Conservation (phyloP, 305 asterid genomes). For the Euphrasia arctica region DNA sequence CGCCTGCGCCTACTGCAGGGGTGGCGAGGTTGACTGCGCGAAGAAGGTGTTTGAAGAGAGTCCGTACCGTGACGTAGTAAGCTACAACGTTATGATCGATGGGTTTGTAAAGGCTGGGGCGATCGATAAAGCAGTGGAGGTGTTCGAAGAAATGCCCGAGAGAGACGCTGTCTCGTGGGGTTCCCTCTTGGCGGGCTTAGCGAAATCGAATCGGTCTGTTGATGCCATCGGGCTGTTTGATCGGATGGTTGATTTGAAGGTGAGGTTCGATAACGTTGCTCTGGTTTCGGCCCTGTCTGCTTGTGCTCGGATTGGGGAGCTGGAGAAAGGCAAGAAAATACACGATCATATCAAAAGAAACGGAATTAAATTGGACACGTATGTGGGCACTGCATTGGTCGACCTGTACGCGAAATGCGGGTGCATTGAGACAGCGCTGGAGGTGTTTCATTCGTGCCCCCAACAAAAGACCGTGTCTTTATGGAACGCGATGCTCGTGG, state of each 20-base stretch:
- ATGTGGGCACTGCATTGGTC: slow-evolving; percentile 68
- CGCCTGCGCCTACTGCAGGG: slow-evolving; percentile 32
- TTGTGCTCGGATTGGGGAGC: slow-evolving; percentile 68
- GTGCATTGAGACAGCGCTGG: slow-evolving; percentile 52
- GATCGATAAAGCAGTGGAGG: slow-evolving; percentile 38
- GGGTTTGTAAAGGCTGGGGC: slow-evolving; percentile 63
- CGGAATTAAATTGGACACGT: slow-evolving; percentile 40
- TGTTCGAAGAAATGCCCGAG: slow-evolving; percentile 60
- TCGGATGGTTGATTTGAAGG: slow-evolving; percentile 37
- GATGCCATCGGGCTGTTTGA: slow-evolving; percentile 62
- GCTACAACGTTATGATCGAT: slow-evolving; percentile 61
- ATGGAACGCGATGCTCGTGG: slow-evolving; percentile 85
- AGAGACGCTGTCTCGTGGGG: slow-evolving; percentile 67
- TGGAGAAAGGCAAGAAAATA: slow-evolving; percentile 51
- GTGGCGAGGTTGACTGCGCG: slow-evolving; percentile 39
- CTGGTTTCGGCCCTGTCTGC: slow-evolving; percentile 71
- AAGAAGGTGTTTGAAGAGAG: slow-evolving; percentile 49
- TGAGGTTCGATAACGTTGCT: slow-evolving; percentile 47
- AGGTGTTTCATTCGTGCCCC: slow-evolving; percentile 39
- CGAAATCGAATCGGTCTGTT: slow-evolving; percentile 37
- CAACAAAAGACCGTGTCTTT: slow-evolving; percentile 41
- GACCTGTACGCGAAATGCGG: slow-evolving; percentile 88
- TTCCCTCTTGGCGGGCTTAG: slow-evolving; percentile 72
- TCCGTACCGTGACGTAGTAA: slow-evolving; percentile 52
- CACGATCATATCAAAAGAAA: slow-evolving; percentile 36